Evolutionary conservation across 768 basidiomycete genomes (phyloP), one percentile per base, ranked within the genome.

Genomic region (Cystoderma amianthinum): DNA sequence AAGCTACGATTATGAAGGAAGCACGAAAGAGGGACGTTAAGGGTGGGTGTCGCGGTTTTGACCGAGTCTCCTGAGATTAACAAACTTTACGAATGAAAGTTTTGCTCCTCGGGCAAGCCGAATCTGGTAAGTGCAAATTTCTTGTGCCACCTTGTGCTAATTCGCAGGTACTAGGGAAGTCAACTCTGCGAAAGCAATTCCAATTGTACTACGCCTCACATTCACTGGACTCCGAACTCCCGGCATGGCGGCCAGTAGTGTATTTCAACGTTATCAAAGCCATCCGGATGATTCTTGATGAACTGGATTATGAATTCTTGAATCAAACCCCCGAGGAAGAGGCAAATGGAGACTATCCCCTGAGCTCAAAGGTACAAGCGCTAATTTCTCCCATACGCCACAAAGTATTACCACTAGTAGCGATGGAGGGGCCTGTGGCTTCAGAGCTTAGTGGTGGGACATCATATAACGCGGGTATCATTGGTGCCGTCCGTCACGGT

Each of bases 201-300:
- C 85, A 90, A 53, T 69, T 89, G 1, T 82, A 80, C 61, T 87
- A 88, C 52, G 80, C 85, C 5, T 79, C 83, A 2, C 69, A 74
- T 43, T 65, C 80, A 0, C 73, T 90, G 24, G 83, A 89, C 33
- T 63, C 69, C 38, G 82, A 85, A 62, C 78, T 83, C 17, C 73
- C 79, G 0, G 78, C 76, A 3, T 91, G 89, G 88, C 73, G 78
- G 15, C 78, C 84, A 2, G 79, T 89, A 21, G 80, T 91, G 21
- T 87, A 85, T 61, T 82, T 85, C 67, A 91, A 91, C 63, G 69
- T 90, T 48, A 76, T 91, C 69, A 82, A 80, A 54, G 86, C 85
- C 38, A 64, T 89, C 15, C 79, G 82, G 20, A 80, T 77, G 63
- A 80, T 85, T 36, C 71, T 90, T 39, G 75, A 80, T 43, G 83